phyloP scores from a whole-genome alignment of 1,139 yeast genomes.

The Pichia sp. region DNA sequence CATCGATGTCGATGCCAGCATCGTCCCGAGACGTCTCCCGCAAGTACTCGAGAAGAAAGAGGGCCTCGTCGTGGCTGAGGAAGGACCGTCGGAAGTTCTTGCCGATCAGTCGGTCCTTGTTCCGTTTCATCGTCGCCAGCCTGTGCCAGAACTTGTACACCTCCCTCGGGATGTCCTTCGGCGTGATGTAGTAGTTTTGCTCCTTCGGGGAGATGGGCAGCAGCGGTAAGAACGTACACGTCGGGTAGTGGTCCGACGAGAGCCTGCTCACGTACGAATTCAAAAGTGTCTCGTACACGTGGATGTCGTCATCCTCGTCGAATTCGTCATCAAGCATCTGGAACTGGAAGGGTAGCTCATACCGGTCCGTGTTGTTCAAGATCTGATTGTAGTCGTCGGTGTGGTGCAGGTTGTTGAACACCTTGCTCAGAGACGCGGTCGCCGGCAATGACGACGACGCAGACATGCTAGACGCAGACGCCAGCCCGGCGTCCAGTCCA shows the following conservation, averaged over 20 bases:
- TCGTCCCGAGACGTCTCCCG: not conserved
- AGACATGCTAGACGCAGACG: not conserved
- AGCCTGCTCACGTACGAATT: constrained; percentile 26
- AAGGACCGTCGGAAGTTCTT: constrained; percentile 11
- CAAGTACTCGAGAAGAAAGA: constrained; percentile 11
- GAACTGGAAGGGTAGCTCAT: constrained; percentile 13
- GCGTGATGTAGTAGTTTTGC: constrained; percentile 24
- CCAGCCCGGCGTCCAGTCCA: not conserved
- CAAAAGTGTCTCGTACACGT: constrained; percentile 21
- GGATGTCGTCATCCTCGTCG: constrained; percentile 15
- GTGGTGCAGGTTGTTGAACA: constrained; percentile 13
- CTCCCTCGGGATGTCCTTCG: constrained; percentile 27
- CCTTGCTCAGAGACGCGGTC: constrained; percentile 1
- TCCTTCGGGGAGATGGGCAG: constrained; percentile 19
- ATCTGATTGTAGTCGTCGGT: constrained; percentile 8
- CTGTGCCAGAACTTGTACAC: constrained; percentile 20
- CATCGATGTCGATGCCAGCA: constrained; percentile 7
- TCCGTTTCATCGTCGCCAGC: constrained; percentile 17
- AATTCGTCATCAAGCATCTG: constrained; percentile 11
- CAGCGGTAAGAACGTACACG: constrained; percentile 23
- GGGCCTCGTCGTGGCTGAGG: constrained; percentile 11
- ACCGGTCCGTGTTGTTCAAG: constrained; percentile 12
- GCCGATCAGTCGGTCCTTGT: constrained; percentile 18
- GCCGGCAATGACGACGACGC: not conserved
- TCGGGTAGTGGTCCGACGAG: constrained; percentile 28